Evolutionary conservation across 331 rosid genomes (phyloP).

Genomic region (Acacia pycnantha): DNA sequence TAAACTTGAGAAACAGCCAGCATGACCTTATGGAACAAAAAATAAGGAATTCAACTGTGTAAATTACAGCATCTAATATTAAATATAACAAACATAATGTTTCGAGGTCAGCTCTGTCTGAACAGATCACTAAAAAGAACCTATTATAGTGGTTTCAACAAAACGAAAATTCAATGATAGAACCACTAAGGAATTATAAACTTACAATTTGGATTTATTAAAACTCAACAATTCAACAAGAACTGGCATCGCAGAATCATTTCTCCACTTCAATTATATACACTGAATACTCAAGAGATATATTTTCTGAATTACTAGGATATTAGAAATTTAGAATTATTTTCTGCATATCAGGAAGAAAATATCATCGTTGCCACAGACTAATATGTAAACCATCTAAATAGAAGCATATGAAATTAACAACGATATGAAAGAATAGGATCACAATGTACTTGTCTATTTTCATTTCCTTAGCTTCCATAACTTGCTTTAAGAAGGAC

Average conservation of each 20-base stretch:
- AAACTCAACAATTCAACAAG: not conserved
- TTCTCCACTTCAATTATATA: not conserved
- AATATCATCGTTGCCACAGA: conserved; percentile 6
- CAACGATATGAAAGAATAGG: conserved; percentile 2
- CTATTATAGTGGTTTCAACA: not conserved
- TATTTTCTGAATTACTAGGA: conserved; percentile 6
- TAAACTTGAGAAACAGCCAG: conserved; percentile 11
- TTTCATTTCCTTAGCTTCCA: conserved; percentile 81
- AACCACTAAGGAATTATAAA: not conserved
- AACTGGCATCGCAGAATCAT: conserved; percentile 9
- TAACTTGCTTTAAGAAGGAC: conserved; percentile 67
- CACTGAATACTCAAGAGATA: not conserved
- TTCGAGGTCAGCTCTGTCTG: conserved; percentile 1
- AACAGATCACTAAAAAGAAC: not conserved
- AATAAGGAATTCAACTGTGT: not conserved
- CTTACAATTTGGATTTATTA: not conserved
- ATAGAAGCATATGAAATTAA: conserved; percentile 3
- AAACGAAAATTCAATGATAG: conserved; percentile 14
- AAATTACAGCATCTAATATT: not conserved
- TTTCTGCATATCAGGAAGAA: not conserved
- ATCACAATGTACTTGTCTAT: conserved; percentile 67
- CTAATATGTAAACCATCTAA: conserved; percentile 9
- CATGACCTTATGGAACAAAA: not conserved
- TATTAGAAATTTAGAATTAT: not conserved
- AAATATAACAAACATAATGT: conserved; percentile 15